Evolutionary conservation across 1,284 basidiomycete genomes (phyloP), one percentile per base, ranked within the genome.

Genomic region (Cutaneotrichosporon mucoides): DNA sequence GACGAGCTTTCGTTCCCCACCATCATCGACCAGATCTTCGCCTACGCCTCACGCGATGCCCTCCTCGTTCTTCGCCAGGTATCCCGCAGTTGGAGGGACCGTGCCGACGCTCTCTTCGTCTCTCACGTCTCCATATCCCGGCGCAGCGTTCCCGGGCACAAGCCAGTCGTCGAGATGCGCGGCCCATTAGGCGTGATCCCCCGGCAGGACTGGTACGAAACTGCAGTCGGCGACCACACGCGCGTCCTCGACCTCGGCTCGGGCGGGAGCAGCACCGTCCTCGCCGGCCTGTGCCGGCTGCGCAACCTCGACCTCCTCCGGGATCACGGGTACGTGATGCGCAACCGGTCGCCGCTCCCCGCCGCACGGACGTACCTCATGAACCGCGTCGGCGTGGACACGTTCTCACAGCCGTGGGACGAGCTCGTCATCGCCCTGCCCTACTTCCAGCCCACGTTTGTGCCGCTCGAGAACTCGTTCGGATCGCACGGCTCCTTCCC

Each of bases 301-400:
- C 46, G 34, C 46, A 48, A 48, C 6, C 46, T 48, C 33, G 33
- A 48, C 33, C 46, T 48, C 33, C 46, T 48, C 33, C 33, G 46
- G 6, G 46, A 48, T 33, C 46, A 48, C 34, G 46, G 46, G 34
- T 48, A 48, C 34, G 46, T 48, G 46, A 48, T 48, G 46, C 46
- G 46, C 4, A 34, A 48, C 46, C 46, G 46, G 1, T 24, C 34
- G 4, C 46, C 46, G 33, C 13, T 48, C 5, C 46, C 46, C 5
- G 33, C 3, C 33, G 34, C 46, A 6, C 46, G 46, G 9, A 33
- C 46, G 33, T 48, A 48, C 46, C 46, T 48, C 34, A 48, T 48
- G 46, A 48, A 48, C 13, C 46, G 46, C 33, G 46, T 48, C 46
- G 46, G 46, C 33, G 46, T 48, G 9, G 46, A 48, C 46, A 48